Conservation (phyloP, 208 protist species). For the Leishmania gerbilli region DNA sequence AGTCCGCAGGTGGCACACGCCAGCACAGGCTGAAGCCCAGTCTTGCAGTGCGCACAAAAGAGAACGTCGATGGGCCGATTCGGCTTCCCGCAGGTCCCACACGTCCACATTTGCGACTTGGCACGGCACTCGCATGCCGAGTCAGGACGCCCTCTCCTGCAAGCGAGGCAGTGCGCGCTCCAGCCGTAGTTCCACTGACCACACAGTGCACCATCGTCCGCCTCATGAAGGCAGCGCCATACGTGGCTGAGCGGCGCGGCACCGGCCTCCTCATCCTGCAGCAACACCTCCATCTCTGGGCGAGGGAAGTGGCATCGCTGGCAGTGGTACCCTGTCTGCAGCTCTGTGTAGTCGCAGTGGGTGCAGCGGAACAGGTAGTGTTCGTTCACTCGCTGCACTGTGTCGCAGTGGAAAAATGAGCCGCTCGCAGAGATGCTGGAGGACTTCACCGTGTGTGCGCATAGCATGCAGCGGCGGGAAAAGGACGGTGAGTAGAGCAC, state of each 20-base stretch:
- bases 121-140: slow-evolving; percentile 59
- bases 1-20: slow-evolving; percentile 50
- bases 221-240: slow-evolving; percentile 75
- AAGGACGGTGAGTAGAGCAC: slow-evolving; percentile 53
- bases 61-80: slow-evolving; percentile 78
- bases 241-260: slow-evolving; percentile 33
- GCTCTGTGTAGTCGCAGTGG: slow-evolving; percentile 32
- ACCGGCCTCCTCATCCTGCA: slow-evolving; percentile 4
- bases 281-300: slow-evolving; percentile 34
- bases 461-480: slow-evolving; percentile 67
- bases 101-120: slow-evolving; percentile 54
- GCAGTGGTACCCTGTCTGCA: slow-evolving; percentile 69
- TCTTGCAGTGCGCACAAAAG: slow-evolving; percentile 52
- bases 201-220: slow-evolving; percentile 32
- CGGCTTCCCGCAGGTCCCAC: slow-evolving; percentile 38
- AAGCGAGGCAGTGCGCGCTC: slow-evolving; percentile 41
- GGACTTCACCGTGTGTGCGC: slow-evolving; percentile 36
- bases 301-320: slow-evolving; percentile 49
- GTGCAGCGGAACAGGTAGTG: slow-evolving; percentile 62
- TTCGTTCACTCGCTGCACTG: slow-evolving; percentile 60
- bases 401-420: slow-evolving; percentile 49
- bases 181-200: slow-evolving; percentile 87
- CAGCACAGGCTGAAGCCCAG: slow-evolving; percentile 41
- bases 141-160: slow-evolving; percentile 44
- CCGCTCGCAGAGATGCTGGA: slow-evolving; percentile 12